A percentile compares a stretch with the other conserved stretches of the same genome.
These are phyloP conservation scores for Actinomucor elegans DNA, from an alignment of 371 early-diverging fungal species.

Conservation along the genomic window DNA sequence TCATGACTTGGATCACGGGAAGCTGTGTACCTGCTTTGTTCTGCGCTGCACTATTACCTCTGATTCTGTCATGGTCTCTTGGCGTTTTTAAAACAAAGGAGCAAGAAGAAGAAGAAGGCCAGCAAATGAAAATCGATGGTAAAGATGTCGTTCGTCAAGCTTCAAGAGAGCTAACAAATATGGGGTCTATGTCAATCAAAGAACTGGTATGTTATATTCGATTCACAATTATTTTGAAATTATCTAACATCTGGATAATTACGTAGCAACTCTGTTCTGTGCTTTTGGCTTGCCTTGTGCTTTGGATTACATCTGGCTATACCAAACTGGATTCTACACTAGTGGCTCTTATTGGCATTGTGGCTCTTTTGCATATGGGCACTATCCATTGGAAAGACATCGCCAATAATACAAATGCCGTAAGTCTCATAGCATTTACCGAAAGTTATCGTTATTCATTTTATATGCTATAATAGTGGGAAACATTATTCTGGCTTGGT, in stretches of 20 bases:
- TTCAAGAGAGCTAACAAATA: conserved; percentile 27
- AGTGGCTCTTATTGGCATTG: conserved; percentile 68
- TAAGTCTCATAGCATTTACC: conserved; percentile 13
- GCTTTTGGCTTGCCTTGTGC: conserved; percentile 52
- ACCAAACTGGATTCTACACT: conserved; percentile 67
- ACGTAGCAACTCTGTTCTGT: conserved; percentile 53
- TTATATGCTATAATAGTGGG: conserved; percentile 59
- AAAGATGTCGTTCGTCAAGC: conserved; percentile 34
- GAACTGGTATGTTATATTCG: conserved; percentile 35
- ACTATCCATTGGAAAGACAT: conserved; percentile 75
- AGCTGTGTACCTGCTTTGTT: conserved; percentile 56
- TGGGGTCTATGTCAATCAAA: conserved; percentile 38
- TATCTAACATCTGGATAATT: neutral
- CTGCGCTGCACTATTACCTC: conserved; percentile 43
- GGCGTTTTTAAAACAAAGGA: conserved; percentile 22
- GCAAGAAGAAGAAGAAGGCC: conserved; percentile 17
- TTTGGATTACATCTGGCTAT: conserved; percentile 69
- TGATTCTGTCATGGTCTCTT: conserved; percentile 33
- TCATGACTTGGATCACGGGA: conserved; percentile 60
- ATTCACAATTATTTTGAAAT: neutral
- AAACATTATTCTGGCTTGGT: conserved; percentile 79
- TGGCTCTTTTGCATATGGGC: conserved; percentile 53
- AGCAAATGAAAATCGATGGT: conserved; percentile 2
- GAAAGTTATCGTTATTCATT: neutral
- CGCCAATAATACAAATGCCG: conserved; percentile 64